Conservation (phyloP, 495 filamentous ascomycete species). For the Cenococcum geophilum region DNA sequence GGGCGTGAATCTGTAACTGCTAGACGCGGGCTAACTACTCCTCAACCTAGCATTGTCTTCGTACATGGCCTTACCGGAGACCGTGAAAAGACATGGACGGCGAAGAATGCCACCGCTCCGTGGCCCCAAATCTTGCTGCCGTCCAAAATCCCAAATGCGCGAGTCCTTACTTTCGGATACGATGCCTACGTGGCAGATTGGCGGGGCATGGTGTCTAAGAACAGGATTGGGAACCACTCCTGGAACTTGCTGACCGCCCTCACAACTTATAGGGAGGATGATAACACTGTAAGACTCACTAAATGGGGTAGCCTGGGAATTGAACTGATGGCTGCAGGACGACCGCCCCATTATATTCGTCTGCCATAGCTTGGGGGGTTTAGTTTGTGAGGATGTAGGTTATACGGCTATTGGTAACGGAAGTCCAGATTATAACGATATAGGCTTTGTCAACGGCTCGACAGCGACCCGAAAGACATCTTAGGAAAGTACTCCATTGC, state of each 20-base stretch:
- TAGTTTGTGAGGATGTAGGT: constrained; percentile 37
- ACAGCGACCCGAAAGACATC: constrained; percentile 12
- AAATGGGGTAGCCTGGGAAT: too few relatives aligned
- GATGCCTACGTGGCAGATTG: constrained; percentile 31
- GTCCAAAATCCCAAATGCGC: constrained; percentile 27
- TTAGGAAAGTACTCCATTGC: not conserved
- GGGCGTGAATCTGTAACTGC: too few relatives aligned
- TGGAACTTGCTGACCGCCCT: constrained; percentile 25
- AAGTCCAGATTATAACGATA: too few relatives aligned
- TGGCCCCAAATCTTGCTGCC: constrained; percentile 31
- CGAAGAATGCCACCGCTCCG: constrained; percentile 6
- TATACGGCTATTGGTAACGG: too few relatives aligned
- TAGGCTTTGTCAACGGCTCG: too few relatives aligned
- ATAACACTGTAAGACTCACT: constrained; percentile 31
- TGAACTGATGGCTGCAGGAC: constrained; percentile 17
- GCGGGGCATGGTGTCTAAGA: constrained; percentile 26
- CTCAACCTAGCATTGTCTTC: constrained; percentile 17
- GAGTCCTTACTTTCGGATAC: constrained; percentile 35
- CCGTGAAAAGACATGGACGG: constrained; percentile 15
- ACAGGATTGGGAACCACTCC: constrained; percentile 30
- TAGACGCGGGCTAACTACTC: too few relatives aligned
- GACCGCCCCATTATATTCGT: constrained; percentile 31
- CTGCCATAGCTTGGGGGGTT: constrained; percentile 15
- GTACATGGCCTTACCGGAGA: constrained; percentile 11
- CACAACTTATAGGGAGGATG: constrained; percentile 20